Conservation (phyloP, 2,329 filamentous ascomycete genomes). For the Fusarium dlaminii region DNA sequence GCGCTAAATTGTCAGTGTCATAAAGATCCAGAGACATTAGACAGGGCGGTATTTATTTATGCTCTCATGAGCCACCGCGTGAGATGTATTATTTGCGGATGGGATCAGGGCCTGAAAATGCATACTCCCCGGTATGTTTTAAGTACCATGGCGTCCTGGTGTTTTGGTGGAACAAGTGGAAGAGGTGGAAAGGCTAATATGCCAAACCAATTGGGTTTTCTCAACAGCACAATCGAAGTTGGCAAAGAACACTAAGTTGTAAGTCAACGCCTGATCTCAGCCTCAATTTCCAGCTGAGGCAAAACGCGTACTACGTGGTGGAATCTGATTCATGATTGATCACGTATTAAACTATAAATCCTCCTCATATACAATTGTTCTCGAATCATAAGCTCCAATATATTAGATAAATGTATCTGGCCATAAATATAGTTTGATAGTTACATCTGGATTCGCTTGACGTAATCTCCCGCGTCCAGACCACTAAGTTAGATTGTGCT, state of each 20-base stretch:
- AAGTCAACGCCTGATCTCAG: neutral
- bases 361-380: rapidly evolving
- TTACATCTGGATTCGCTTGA: neutral
- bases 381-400: neutral
- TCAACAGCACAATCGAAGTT: rapidly evolving
- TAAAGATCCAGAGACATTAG: rapidly evolving
- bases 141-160: neutral
- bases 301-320: neutral
- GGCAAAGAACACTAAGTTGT: neutral
- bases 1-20: too few species aligned
- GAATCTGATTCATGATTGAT: neutral
- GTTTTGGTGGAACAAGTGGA: neutral
- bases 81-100: rapidly evolving
- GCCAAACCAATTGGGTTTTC: neutral
- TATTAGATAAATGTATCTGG: neutral
- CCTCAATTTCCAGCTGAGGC: rapidly evolving
- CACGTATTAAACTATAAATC: neutral
- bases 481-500: too few species aligned
- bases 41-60: neutral
- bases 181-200: too few species aligned
- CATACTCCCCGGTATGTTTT: neutral
- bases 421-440: rapidly evolving
- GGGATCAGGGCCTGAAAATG: rapidly evolving
- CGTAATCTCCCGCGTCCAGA: neutral
- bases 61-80: rapidly evolving